These are phyloP conservation scores for Telopea speciosissima DNA, from an alignment of 177 flowering plant genomes.

Conservation along the genomic window DNA sequence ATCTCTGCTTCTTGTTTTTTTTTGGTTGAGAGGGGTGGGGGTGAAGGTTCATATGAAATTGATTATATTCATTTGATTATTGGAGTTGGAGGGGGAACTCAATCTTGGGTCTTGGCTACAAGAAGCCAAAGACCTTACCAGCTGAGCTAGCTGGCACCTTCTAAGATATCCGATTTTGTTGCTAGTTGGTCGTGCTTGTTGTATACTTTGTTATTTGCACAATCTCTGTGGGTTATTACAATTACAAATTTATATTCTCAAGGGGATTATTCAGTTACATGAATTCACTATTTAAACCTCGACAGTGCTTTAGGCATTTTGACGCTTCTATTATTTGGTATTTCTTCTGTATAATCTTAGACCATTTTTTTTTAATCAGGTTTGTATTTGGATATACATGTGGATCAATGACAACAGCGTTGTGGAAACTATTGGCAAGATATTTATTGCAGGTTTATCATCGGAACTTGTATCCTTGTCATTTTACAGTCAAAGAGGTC, in stretches of 20 bases:
- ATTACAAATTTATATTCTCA: too few species aligned
- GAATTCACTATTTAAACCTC: neutral
- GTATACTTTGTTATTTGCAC: too few species aligned
- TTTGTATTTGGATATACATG: constrained; percentile 75
- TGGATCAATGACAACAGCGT: constrained; percentile 73
- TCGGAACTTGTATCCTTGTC: constrained; percentile 4
- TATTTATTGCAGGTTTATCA: constrained; percentile 92
- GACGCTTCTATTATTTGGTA: neutral
- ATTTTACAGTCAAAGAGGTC: neutral
- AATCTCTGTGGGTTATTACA: too few species aligned
- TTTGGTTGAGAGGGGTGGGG: too few species aligned
- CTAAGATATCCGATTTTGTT: too few species aligned
- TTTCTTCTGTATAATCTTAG: neutral
- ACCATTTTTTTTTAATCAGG: constrained; percentile 39
- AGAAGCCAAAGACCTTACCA: too few species aligned
- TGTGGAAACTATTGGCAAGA: constrained; percentile 60
- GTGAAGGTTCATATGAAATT: too few species aligned
- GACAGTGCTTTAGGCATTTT: neutral
- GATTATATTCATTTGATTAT: too few species aligned
- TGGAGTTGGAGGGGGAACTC: too few species aligned
- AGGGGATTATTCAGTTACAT: neutral
- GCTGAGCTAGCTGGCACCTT: too few species aligned
- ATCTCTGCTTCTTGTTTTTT: neutral
- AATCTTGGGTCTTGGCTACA: too few species aligned
- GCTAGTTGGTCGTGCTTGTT: too few species aligned